These are phyloP conservation scores for Xerocomellus chrysenteron DNA, from an alignment of 768 basidiomycete species.

Conservation along the genomic window DNA sequence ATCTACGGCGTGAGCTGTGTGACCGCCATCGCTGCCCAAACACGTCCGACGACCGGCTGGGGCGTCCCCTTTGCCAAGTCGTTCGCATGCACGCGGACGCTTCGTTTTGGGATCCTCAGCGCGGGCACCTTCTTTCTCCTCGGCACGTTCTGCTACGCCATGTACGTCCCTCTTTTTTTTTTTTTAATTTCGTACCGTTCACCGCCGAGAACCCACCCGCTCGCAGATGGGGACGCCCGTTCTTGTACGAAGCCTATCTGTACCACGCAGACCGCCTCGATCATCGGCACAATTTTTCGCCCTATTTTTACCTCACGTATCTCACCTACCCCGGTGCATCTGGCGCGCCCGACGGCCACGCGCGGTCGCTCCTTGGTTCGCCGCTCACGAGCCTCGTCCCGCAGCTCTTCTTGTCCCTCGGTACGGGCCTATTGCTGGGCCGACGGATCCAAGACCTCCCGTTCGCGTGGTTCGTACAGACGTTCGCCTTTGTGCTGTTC, in stretches of 20 bases:
- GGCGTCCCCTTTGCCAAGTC: conserved; percentile 32
- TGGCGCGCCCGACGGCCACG: conserved; percentile 10
- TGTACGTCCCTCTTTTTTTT: conserved; percentile 53
- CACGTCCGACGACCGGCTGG: conserved; percentile 18
- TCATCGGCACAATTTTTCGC: conserved; percentile 97
- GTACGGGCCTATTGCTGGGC: conserved; percentile 73
- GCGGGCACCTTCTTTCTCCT: conserved; percentile 65
- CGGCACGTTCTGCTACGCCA: conserved; percentile 62
- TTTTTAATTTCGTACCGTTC: background rate
- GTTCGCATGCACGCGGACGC: conserved; percentile 48
- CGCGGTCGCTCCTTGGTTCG: conserved; percentile 50
- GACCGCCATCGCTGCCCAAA: conserved; percentile 25
- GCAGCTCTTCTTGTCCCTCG: conserved; percentile 71
- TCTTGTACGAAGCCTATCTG: conserved; percentile 88
- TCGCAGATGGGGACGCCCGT: conserved; percentile 89
- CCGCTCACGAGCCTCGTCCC: conserved; percentile 82
- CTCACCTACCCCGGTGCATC: conserved; percentile 64
- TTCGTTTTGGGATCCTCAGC: conserved; percentile 70
- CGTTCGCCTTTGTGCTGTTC: conserved; percentile 87
- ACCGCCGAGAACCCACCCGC: background rate
- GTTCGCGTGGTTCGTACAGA: conserved; percentile 91
- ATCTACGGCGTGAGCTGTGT: conserved; percentile 85
- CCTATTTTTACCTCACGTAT: conserved; percentile 95
- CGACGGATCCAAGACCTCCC: conserved; percentile 56
- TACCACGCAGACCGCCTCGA: conserved; percentile 91